Percentiles rank a stretch among this genome's conserved stretches.
These are phyloP conservation scores for Penicillium sp. DNA, from an alignment of 2,329 filamentous ascomycete species.

Conservation along the genomic window DNA sequence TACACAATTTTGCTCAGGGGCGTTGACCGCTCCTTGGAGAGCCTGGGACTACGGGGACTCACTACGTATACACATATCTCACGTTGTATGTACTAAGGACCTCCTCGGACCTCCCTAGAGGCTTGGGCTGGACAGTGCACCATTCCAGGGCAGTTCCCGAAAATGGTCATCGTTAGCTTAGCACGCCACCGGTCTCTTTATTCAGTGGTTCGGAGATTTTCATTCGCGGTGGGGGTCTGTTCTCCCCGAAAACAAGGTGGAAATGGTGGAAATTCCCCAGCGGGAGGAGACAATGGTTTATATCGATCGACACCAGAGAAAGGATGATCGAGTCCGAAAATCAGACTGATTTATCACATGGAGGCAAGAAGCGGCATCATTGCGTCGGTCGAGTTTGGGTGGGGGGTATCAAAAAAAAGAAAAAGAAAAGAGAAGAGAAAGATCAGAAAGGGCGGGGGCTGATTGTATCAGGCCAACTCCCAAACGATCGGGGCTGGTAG, in stretches of 20 bases:
- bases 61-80: neutral
- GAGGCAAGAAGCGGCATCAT: neutral
- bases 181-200: neutral
- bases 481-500: too few species aligned
- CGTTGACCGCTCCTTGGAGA: slow-evolving; percentile 7
- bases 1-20: neutral
- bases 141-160: neutral
- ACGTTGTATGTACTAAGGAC: too few species aligned
- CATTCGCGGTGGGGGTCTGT: slow-evolving; percentile 8
- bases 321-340: slow-evolving; percentile 2
- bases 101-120: too few species aligned
- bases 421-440: too few species aligned
- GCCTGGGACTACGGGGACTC: neutral
- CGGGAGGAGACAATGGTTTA: neutral
- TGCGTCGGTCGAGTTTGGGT: neutral
- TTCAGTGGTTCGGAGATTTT: slow-evolving; percentile 3
- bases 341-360: slow-evolving; percentile 5
- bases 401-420: too few species aligned
- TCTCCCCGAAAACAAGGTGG: slow-evolving; percentile 7
- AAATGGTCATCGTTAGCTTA: slow-evolving; percentile 1
- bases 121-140: too few species aligned
- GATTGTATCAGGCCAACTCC: too few species aligned
- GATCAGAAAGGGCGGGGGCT: too few species aligned
- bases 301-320: slow-evolving; percentile 8
- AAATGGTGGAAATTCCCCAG: neutral